Evolutionary conservation across 768 basidiomycete genomes (phyloP), one percentile per base, ranked within the genome.

Genomic region (Postia placenta): DNA sequence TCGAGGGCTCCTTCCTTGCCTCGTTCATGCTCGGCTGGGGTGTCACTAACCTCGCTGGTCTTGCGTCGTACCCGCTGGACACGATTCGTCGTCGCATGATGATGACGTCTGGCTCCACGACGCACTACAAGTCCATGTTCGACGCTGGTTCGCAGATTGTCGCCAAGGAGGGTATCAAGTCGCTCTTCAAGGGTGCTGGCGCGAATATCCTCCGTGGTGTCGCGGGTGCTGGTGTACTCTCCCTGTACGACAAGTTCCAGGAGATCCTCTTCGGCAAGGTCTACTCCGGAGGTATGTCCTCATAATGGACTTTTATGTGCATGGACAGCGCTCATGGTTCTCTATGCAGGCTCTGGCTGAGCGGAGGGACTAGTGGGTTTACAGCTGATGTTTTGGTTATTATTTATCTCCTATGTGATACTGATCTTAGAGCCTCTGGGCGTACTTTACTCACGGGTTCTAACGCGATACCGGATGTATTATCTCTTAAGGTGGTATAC

Each of bases 11-110:
- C 48, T 96, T 96, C 90, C 68, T 95, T 48, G 96, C 92, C 55
- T 98, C 96, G 45, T 99, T 98, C 84, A 65, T 75, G 62, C 92
- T 97, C 64, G 94, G 95, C 63, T 97, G 95, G 95, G 91, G 88
- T 84, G 95, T 98, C 66, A 99, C 96, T 62, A 93, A 92, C 64
- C 92, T 91, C 84, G 93, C 95, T 72, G 95, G 95, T 82, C 88
- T 98, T 73, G 94, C 94, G 67, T 97, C 96, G 14, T 92, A 92
- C 65, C 91, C 90, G 70, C 80, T 92, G 48, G 91, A 92, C 65
- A 92, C 91, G 50, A 92, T 92, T 60, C 89, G 95, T 86, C 94
- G 96, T 86, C 92, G 96, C 61, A 99, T 99, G 96, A 99, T 99
- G 96, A 98, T 98, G 95, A 98, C 96, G 33, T 97, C 95, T 20